These are phyloP conservation scores for Pestalotiopsis sp. DNA, from an alignment of 2,329 filamentous ascomycete genomes.

Conservation along the genomic window DNA sequence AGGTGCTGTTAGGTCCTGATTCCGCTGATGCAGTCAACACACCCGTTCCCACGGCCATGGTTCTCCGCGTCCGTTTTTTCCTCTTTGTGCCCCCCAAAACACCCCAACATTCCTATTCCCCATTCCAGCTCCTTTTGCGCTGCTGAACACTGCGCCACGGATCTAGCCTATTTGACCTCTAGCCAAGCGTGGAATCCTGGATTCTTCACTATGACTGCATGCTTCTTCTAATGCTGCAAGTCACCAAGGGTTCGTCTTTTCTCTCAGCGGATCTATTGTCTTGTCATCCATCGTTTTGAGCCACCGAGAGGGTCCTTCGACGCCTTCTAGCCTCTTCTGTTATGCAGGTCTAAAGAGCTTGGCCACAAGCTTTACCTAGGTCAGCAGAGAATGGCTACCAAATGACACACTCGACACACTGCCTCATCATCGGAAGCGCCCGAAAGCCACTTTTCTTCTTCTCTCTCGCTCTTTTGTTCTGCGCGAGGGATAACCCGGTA, in stretches of 20 bases:
- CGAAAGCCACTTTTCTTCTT: neutral
- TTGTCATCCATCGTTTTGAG: neutral
- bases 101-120: neutral
- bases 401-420: neutral
- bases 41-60: constrained; percentile 5
- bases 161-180: neutral
- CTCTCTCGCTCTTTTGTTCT: neutral
- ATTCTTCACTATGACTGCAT: neutral
- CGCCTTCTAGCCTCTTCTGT: neutral
- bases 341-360: neutral
- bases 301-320: neutral
- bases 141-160: constrained; percentile 1
- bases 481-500: neutral
- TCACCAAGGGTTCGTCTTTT: neutral
- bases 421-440: neutral
- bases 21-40: neutral
- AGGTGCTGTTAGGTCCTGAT: too few relatives aligned
- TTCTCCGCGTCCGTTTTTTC: neutral
- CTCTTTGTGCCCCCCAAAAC: neutral
- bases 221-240: neutral
- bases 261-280: neutral
- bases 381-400: neutral
- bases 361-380: neutral
- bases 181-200: neutral
- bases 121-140: neutral